Evolutionary conservation across 1,284 basidiomycete genomes (phyloP), one percentile per base, ranked within the genome.

Genomic region (Cryptococcus hybrid): DNA sequence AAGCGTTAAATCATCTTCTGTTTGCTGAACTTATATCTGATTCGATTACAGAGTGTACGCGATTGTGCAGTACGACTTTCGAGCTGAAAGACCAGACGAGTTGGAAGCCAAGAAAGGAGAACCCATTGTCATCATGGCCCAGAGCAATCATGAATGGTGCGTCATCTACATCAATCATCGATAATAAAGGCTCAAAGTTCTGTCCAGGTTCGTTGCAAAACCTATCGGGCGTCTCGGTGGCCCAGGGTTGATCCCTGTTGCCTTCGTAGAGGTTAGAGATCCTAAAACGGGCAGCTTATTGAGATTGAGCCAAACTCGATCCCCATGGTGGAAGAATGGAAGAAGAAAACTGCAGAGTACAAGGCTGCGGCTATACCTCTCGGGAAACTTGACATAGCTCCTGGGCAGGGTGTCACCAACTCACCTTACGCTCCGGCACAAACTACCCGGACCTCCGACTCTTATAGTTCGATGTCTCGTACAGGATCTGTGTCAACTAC

Each of bases 271-370:
- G 78, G 88, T 99, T 45, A 88, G 92, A 58, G 94, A 99, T 77
- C 92, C 94, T 18, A 81, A 85, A 6, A 92, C 94, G 3, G 92
- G 47, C 81, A 84, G 59, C 81, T 90, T 24, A 70, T 82, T 61
- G 80, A 83, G 24, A 87, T 92, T 61, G 83, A 95, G 5, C 84
- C 86, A 34, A 82, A 84, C 24, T 87, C 89, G 58, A 83, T 99
- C 11, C 96, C 96, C 24, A 88, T 87, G 64, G 93, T 99, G 12
- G 95, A 98, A 73, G 94, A 98, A 65, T 99, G 96, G 96, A 98
- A 98, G 76, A 87, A 88, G 71, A 89, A 90, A 54, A 92, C 97
- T 80, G 86, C 93, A 57, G 89, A 85, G 65, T 98, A 98, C 82
- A 98, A 97, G 79, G 91, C 92, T 65, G 93, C 89, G 71, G 92